Evolutionary conservation across 768 basidiomycete species (phyloP).

Genomic region (Mycena pura): DNA sequence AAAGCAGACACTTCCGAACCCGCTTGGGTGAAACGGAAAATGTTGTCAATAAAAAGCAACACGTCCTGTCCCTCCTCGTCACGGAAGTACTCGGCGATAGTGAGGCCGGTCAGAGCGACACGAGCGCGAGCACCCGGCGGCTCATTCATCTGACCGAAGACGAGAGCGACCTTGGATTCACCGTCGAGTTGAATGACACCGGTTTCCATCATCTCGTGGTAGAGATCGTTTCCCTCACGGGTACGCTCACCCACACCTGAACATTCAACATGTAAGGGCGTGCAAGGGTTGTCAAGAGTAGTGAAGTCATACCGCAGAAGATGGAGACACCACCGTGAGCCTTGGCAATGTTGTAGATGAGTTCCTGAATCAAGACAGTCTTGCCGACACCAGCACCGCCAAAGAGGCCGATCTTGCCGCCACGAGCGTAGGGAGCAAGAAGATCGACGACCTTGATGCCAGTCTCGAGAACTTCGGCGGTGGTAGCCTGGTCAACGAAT

Average conservation of each 20-base stretch:
- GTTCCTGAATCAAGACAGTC: slow-evolving; percentile 99
- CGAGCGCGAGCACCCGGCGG: slow-evolving; percentile 99
- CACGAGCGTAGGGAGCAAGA: slow-evolving; percentile 99
- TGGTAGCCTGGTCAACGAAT: slow-evolving; percentile 99
- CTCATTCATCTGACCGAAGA: slow-evolving; percentile 99
- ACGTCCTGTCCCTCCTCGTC: slow-evolving; percentile 99
- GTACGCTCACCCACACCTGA: slow-evolving; percentile 99
- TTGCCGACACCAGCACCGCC: slow-evolving; percentile 99
- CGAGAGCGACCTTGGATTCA: slow-evolving; percentile 99
- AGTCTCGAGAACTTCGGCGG: slow-evolving; percentile 98
- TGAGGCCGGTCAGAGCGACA: slow-evolving; percentile 98
- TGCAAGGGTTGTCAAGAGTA: background rate
- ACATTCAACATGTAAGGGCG: slow-evolving; percentile 17
- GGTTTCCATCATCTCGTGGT: slow-evolving; percentile 99
- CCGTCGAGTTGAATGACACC: slow-evolving; percentile 99
- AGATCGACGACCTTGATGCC: slow-evolving; percentile 99
- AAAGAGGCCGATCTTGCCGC: slow-evolving; percentile 99
- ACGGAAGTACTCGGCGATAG: slow-evolving; percentile 99
- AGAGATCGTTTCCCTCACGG: slow-evolving; percentile 99
- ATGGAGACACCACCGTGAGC: slow-evolving; percentile 99
- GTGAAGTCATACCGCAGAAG: slow-evolving; percentile 78
- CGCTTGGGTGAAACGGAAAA: slow-evolving; percentile 99
- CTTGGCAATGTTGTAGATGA: slow-evolving; percentile 99
- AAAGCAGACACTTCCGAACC: slow-evolving; percentile 99
- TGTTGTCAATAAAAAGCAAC: slow-evolving; percentile 99